phyloP scores from a whole-genome alignment of 805 yeast genomes.

The Cyberlindnera maclurae region DNA sequence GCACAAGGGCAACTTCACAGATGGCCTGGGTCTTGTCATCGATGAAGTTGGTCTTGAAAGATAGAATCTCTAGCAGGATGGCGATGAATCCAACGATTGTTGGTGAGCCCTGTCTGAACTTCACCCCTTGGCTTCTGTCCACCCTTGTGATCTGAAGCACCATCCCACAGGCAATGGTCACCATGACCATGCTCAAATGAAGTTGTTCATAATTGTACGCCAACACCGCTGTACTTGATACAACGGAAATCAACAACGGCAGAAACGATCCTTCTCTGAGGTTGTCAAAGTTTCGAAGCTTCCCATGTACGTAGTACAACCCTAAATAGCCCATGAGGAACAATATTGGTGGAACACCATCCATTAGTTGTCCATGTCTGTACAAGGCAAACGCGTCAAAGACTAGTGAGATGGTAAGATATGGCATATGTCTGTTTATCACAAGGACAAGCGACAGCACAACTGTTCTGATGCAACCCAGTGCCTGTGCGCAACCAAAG shows the following conservation, averaged over 20 bases:
- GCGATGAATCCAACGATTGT: slow-evolving; percentile 26
- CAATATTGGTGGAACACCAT: background rate
- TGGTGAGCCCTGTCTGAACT: slow-evolving; percentile 14
- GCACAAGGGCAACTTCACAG: slow-evolving; percentile 11
- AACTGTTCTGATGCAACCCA: slow-evolving; percentile 22
- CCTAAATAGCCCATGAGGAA: slow-evolving; percentile 2
- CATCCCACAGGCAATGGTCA: slow-evolving; percentile 21
- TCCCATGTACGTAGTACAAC: slow-evolving; percentile 4
- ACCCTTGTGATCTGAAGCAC: slow-evolving; percentile 15
- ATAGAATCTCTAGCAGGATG: slow-evolving; percentile 27
- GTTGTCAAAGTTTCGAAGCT: slow-evolving; percentile 14
- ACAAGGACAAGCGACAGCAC: slow-evolving; percentile 15
- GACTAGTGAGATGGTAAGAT: slow-evolving; percentile 4
- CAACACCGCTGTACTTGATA: background rate
- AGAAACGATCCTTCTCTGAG: background rate
- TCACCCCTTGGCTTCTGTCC: slow-evolving; percentile 6
- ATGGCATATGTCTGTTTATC: slow-evolving; percentile 12
- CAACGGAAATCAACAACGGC: background rate
- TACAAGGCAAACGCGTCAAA: slow-evolving; percentile 12
- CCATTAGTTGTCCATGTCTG: background rate
- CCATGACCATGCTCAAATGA: slow-evolving; percentile 20
- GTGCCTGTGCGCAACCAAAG: slow-evolving; percentile 6
- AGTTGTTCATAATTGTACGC: slow-evolving; percentile 3
- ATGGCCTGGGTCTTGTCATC: slow-evolving; percentile 6
- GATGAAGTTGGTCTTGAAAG: slow-evolving; percentile 22